Evolutionary conservation across 257 asterid species (phyloP).

Genomic region (Solanum chilense): DNA sequence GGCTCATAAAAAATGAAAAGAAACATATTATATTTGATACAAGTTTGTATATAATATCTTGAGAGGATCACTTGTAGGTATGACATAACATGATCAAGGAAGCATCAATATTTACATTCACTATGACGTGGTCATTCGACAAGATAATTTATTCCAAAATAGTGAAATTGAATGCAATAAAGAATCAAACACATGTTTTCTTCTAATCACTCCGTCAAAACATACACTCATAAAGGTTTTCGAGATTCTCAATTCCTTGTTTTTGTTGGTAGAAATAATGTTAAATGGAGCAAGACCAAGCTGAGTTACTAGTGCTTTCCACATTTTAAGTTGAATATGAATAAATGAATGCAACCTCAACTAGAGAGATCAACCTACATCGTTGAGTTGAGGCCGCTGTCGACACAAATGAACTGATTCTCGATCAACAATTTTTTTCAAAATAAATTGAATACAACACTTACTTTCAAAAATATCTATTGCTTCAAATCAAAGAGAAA

Average conservation of each 20-base stretch:
- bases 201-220: not conserved
- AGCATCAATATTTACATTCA: not conserved
- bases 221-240: not conserved
- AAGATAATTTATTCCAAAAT: not conserved
- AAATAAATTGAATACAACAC: not conserved
- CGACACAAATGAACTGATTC: not conserved
- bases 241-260: not conserved
- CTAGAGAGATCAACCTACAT: not conserved
- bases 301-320: not conserved
- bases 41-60: not conserved
- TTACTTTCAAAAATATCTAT: not conserved
- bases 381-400: not conserved
- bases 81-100: not conserved
- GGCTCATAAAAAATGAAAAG: not conserved
- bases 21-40: not conserved
- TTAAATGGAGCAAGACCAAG: not conserved
- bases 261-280: not conserved
- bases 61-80: not conserved
- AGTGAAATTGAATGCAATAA: not conserved
- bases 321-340: not conserved
- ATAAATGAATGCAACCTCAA: not conserved
- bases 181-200: not conserved
- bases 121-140: not conserved
- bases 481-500: not conserved
- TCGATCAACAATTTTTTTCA: not conserved